phyloP scores from a whole-genome alignment of 2,329 filamentous ascomycete genomes.

The Trichoderma citrinoviride region DNA sequence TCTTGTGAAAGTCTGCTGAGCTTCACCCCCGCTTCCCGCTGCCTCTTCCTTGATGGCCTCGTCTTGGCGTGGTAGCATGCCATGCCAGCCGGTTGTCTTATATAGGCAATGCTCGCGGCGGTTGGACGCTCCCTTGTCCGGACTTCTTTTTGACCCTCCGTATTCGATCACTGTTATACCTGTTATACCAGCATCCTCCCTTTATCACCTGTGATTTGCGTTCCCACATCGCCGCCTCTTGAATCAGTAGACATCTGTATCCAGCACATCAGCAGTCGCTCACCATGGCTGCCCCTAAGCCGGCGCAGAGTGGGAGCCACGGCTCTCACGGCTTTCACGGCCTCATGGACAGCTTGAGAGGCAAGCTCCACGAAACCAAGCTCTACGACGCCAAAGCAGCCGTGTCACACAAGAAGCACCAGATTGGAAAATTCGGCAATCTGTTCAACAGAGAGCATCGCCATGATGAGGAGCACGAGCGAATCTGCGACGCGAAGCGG shows the following conservation, averaged over 20 bases:
- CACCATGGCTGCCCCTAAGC: not conserved
- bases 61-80: conserved; percentile 29
- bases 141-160: not conserved
- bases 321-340: conserved; percentile 35
- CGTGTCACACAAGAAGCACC: conserved; percentile 58
- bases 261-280: not conserved
- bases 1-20: conserved; percentile 6
- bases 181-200: not conserved
- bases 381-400: conserved; percentile 57
- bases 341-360: conserved; percentile 50
- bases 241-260: not conserved
- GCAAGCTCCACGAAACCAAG: conserved; percentile 54
- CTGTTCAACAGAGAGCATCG: conserved; percentile 84
- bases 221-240: not conserved
- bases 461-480: conserved; percentile 90
- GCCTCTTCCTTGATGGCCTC: conserved; percentile 21
- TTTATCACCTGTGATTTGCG: not conserved
- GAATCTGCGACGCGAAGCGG: conserved; percentile 78
- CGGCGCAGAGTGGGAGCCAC: conserved; percentile 24
- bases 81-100: not conserved
- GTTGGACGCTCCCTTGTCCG: not conserved
- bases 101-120: not conserved
- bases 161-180: not conserved
- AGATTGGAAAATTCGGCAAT: conserved; percentile 63
- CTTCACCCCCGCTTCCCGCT: conserved; percentile 1